Evolutionary conservation across 2,329 filamentous ascomycete species (phyloP).

Genomic region (Ceratocystis diversiconidia): DNA sequence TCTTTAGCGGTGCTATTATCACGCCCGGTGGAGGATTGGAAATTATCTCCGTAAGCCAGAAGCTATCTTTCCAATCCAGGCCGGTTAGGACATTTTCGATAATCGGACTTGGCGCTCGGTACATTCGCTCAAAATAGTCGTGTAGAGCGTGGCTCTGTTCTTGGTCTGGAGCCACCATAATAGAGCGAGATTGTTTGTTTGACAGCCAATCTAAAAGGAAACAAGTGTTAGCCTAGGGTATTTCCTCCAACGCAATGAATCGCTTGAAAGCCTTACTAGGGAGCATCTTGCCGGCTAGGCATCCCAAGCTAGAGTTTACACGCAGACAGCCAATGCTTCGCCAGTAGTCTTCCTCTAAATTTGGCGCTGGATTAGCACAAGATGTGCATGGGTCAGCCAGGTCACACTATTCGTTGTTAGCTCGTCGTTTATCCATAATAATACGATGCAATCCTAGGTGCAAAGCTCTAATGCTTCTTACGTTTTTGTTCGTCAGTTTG

Average conservation of each 20-base stretch:
- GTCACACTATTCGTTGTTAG: conserved; percentile 13
- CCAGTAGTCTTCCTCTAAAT: conserved; percentile 11
- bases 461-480: conserved; percentile 3
- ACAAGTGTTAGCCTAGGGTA: not conserved
- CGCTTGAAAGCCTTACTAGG: conserved; percentile 6
- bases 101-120: conserved; percentile 29
- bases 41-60: conserved; percentile 33
- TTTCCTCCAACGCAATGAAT: not conserved
- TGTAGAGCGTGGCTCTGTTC: conserved; percentile 33
- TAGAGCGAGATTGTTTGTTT: conserved; percentile 32
- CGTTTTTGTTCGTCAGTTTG: conserved; percentile 15
- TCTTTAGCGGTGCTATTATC: conserved; percentile 24
- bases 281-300: conserved; percentile 11
- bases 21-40: not conserved
- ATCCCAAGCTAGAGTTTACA: conserved; percentile 9
- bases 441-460: not conserved
- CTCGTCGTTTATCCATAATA: not conserved
- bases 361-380: conserved; percentile 6
- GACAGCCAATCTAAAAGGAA: not conserved
- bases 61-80: conserved; percentile 41
- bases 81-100: conserved; percentile 31
- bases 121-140: conserved; percentile 36
- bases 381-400: conserved; percentile 10
- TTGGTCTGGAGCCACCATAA: conserved; percentile 36
- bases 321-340: conserved; percentile 15